These are phyloP conservation scores for Spathaspora gorwiae DNA, from an alignment of 805 yeast species.

Conservation along the genomic window DNA sequence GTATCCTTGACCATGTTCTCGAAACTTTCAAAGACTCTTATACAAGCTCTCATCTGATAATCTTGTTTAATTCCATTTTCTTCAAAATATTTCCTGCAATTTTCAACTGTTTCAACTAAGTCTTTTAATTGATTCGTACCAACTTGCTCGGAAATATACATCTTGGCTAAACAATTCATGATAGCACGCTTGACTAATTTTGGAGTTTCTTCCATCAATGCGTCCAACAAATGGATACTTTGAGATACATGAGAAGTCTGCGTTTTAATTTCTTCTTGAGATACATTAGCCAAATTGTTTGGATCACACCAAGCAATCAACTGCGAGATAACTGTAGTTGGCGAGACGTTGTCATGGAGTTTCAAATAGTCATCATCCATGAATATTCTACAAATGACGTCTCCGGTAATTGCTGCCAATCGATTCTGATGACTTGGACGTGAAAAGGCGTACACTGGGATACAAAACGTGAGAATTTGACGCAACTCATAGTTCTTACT, in stretches of 20 bases:
- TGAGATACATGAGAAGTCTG: slow-evolving; percentile 55
- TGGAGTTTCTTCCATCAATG: slow-evolving; percentile 47
- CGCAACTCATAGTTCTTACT: slow-evolving; percentile 59
- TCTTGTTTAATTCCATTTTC: slow-evolving; percentile 19
- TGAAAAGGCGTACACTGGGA: slow-evolving; percentile 83
- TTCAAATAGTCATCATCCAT: slow-evolving; percentile 17
- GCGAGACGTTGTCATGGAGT: slow-evolving; percentile 16
- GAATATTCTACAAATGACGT: slow-evolving; percentile 58
- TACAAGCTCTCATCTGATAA: slow-evolving; percentile 12
- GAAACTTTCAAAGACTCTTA: slow-evolving; percentile 23
- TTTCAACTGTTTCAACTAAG: slow-evolving; percentile 29
- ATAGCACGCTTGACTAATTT: slow-evolving; percentile 52
- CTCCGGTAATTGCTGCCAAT: slow-evolving; percentile 60
- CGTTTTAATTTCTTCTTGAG: slow-evolving; percentile 35
- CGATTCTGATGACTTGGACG: slow-evolving; percentile 66
- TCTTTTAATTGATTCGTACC: slow-evolving; percentile 28
- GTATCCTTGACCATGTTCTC: slow-evolving; percentile 19
- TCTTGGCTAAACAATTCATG: slow-evolving; percentile 45
- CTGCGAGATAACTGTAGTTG: slow-evolving; percentile 61
- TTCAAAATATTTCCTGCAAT: slow-evolving; percentile 24
- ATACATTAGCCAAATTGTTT: slow-evolving; percentile 48
- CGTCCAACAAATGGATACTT: slow-evolving; percentile 49
- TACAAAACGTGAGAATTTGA: slow-evolving; percentile 80
- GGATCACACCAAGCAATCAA: slow-evolving; percentile 86
- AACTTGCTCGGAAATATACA: slow-evolving; percentile 28